phyloP scores from a whole-genome alignment of 371 early-diverging fungal genomes.

The Mortierella polycephala region DNA sequence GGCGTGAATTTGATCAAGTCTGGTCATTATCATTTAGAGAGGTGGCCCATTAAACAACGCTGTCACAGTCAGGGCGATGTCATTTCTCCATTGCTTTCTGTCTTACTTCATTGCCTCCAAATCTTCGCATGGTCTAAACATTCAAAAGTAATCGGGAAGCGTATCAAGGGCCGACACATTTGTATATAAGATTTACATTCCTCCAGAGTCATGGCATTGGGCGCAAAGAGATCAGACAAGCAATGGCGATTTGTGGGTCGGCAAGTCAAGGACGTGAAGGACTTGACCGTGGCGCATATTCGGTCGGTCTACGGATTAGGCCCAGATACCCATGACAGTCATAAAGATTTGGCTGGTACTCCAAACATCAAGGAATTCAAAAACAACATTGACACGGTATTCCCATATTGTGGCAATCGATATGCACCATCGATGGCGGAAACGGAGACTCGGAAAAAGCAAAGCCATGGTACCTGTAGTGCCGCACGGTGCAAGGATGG shows the following conservation, averaged over 20 bases:
- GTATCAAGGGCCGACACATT: background rate
- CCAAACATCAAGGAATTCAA: background rate
- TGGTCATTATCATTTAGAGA: too few species aligned
- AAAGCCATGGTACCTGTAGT: constrained; percentile 13
- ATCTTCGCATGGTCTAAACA: too few species aligned
- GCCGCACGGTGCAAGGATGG: constrained; percentile 52
- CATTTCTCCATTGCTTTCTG: too few species aligned
- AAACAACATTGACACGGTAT: background rate
- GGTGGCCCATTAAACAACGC: too few species aligned
- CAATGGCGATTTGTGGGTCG: constrained; percentile 42
- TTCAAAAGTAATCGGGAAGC: too few species aligned
- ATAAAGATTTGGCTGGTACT: background rate
- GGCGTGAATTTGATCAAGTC: too few species aligned
- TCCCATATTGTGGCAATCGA: constrained; percentile 38
- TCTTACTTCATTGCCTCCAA: too few species aligned
- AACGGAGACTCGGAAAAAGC: background rate
- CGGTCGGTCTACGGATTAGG: constrained; percentile 32
- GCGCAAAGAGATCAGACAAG: constrained; percentile 21
- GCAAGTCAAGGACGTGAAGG: constrained; percentile 19
- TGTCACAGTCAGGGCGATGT: too few species aligned
- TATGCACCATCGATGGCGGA: background rate
- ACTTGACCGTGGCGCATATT: constrained; percentile 31
- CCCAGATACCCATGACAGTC: background rate
- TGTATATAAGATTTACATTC: too few species aligned
- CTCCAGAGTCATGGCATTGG: constrained; percentile 17